These are phyloP conservation scores for Pyrenochaeta sp. DNA, from an alignment of 2,329 filamentous ascomycete species.

Conservation along the genomic window DNA sequence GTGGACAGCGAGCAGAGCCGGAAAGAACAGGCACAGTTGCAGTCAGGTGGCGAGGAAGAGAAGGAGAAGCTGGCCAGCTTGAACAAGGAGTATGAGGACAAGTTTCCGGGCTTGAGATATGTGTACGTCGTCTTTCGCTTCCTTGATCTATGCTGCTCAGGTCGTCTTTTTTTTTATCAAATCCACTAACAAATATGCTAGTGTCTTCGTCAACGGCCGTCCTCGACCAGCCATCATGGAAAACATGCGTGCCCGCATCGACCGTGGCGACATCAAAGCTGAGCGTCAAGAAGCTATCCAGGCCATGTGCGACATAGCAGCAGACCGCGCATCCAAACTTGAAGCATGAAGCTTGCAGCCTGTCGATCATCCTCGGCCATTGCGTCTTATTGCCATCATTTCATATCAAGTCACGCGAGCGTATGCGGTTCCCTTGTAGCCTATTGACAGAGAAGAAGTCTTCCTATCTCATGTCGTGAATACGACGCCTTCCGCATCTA, in stretches of 20 bases:
- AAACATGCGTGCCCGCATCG: slow-evolving; percentile 81
- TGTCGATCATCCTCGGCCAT: too few relatives aligned
- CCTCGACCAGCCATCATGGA: slow-evolving; percentile 77
- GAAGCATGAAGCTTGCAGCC: slow-evolving; percentile 11
- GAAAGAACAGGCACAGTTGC: slow-evolving; percentile 82
- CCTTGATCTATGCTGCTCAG: neutral
- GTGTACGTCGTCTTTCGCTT: slow-evolving; percentile 59
- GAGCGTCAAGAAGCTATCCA: slow-evolving; percentile 79
- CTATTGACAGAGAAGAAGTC: too few relatives aligned
- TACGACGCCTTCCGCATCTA: too few relatives aligned
- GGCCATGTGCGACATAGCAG: slow-evolving; percentile 89
- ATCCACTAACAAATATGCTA: slow-evolving; percentile 33
- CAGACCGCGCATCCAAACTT: slow-evolving; percentile 75
- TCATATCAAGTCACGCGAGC: too few relatives aligned
- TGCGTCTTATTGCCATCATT: too few relatives aligned
- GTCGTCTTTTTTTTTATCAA: neutral
- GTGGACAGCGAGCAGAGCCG: slow-evolving; percentile 82
- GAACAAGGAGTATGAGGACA: slow-evolving; percentile 81
- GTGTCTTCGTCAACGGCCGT: slow-evolving; percentile 87
- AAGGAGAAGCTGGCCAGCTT: slow-evolving; percentile 65
- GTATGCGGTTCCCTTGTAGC: too few relatives aligned
- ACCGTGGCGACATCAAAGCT: slow-evolving; percentile 67
- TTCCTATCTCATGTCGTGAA: too few relatives aligned
- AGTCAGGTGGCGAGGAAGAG: slow-evolving; percentile 61
- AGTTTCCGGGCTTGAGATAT: slow-evolving; percentile 83